phyloP scores from a whole-genome alignment of 139 green algal genomes.

The Chlamydomonas urium region DNA sequence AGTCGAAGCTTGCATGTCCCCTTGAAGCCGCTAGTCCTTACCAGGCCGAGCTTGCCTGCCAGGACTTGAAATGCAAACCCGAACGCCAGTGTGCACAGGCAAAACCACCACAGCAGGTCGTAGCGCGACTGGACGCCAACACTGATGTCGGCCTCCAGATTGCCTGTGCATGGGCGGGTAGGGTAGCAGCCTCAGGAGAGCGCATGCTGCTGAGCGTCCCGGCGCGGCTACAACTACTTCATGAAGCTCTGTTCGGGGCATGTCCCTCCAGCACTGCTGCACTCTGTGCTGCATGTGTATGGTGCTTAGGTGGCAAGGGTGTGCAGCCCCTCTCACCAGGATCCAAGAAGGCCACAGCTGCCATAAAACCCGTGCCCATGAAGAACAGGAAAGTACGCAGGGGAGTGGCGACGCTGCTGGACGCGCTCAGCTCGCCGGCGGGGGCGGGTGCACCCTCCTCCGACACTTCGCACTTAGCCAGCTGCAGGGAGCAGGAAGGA shows the following conservation, averaged over 20 bases:
- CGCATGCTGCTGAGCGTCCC: no score
- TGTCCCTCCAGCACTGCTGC: background rate
- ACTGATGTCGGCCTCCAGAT: background rate
- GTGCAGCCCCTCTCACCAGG: background rate
- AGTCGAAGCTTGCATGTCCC: background rate
- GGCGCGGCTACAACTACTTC: no score
- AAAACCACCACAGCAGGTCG: constrained; percentile 10
- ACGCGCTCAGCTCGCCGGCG: no score
- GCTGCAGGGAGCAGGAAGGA: no score
- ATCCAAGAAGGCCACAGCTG: constrained; percentile 1
- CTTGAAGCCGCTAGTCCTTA: background rate
- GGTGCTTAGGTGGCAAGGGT: background rate
- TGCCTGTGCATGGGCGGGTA: background rate
- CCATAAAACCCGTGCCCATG: background rate
- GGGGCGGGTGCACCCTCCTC: no score
- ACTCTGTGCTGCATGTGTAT: background rate
- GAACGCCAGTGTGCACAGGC: background rate
- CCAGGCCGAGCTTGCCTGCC: constrained; percentile 1
- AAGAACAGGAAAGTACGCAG: no score
- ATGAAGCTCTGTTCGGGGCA: background rate
- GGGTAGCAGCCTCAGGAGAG: background rate
- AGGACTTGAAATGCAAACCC: constrained; percentile 1
- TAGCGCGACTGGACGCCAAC: background rate
- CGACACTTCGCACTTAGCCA: no score
- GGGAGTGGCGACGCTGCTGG: no score